Conservation (phyloP, 768 basidiomycete genomes). For the Lactarius evosmus region DNA sequence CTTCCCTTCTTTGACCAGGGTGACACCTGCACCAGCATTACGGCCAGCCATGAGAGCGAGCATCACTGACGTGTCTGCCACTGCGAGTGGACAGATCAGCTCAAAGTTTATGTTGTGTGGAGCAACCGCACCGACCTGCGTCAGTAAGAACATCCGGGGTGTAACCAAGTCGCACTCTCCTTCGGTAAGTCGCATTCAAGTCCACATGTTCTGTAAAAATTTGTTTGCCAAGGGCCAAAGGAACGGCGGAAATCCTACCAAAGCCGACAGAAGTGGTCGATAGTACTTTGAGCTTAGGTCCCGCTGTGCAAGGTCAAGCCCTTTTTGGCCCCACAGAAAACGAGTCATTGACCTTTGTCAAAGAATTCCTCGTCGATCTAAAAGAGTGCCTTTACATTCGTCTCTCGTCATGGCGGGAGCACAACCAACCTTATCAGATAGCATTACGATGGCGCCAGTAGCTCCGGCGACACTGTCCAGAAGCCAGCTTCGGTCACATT, state of each 20-base stretch:
- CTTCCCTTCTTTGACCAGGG: slow-evolving; percentile 64
- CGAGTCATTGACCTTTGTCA: slow-evolving; percentile 44
- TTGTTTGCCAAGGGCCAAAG: background rate
- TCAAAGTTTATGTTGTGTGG: background rate
- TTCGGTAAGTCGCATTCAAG: slow-evolving; percentile 52
- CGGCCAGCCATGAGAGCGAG: slow-evolving; percentile 90
- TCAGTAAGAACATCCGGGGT: slow-evolving; percentile 94
- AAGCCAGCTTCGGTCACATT: slow-evolving; percentile 66
- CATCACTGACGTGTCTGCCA: slow-evolving; percentile 89
- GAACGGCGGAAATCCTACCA: slow-evolving; percentile 43
- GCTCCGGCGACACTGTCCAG: slow-evolving; percentile 68
- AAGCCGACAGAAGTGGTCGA: slow-evolving; percentile 94
- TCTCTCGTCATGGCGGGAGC: slow-evolving; percentile 20
- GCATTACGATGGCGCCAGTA: slow-evolving; percentile 53
- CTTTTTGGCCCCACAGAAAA: background rate
- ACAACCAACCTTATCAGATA: slow-evolving; percentile 62
- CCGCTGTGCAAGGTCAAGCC: slow-evolving; percentile 47
- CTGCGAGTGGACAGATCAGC: slow-evolving; percentile 39
- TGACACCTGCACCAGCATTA: slow-evolving; percentile 62
- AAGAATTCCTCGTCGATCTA: slow-evolving; percentile 75
- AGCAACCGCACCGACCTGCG: slow-evolving; percentile 53
- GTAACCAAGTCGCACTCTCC: slow-evolving; percentile 75
- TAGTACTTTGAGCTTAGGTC: slow-evolving; percentile 70
- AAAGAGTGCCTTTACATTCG: background rate
- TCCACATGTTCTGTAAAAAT: slow-evolving; percentile 73